Evolutionary conservation across 2,329 filamentous ascomycete species (phyloP).

Genomic region (Elsinoe ampelina): DNA sequence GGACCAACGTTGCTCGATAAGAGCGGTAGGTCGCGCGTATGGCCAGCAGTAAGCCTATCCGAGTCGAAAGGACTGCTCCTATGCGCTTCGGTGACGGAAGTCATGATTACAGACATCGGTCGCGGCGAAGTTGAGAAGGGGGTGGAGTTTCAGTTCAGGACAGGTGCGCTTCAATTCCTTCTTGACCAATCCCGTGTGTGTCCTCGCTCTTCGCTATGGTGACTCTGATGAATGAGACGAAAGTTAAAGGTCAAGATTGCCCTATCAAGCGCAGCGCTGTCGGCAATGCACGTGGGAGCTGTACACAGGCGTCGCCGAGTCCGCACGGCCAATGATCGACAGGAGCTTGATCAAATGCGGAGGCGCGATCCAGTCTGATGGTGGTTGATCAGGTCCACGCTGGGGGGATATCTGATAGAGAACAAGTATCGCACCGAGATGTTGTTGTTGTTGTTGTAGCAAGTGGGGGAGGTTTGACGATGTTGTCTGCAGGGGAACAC

Average conservation of each 20-base stretch:
- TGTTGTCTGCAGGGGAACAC: conserved; percentile 4
- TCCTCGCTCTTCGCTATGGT: neutral
- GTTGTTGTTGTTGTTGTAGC: neutral
- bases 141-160: neutral
- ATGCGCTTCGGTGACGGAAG: conserved; percentile 11
- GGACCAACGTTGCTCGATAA: conserved; percentile 39
- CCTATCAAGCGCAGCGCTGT: neutral
- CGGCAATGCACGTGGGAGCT: conserved; percentile 2
- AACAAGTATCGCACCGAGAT: neutral
- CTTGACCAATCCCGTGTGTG: neutral
- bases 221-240: neutral
- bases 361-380: neutral
- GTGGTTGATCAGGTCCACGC: conserved; percentile 1
- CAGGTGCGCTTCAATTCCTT: neutral
- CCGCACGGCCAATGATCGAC: conserved; percentile 3
- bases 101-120: conserved; percentile 12
- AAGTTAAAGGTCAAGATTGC: neutral
- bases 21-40: conserved; percentile 40
- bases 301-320: conserved; percentile 6
- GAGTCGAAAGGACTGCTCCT: conserved; percentile 38
- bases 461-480: neutral
- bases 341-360: conserved; percentile 8
- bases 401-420: neutral
- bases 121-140: neutral
- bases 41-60: conserved; percentile 3